Percentiles rank a stretch among this genome's conserved stretches.
phyloP scores from a whole-genome alignment of 1,139 yeast species.

The Protomyces inouyei region DNA sequence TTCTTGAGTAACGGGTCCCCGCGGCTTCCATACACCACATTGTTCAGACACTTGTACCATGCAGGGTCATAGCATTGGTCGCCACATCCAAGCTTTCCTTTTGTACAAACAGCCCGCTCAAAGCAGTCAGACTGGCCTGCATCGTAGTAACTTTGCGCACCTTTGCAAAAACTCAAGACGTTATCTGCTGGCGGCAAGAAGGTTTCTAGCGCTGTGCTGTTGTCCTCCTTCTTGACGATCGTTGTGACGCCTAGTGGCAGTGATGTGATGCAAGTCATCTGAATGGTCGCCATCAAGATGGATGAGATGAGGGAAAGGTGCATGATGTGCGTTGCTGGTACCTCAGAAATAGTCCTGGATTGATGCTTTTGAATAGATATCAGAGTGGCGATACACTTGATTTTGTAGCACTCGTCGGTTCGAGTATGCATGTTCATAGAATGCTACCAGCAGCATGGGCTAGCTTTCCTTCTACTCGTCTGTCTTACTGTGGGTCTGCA shows the following conservation, averaged over 20 bases:
- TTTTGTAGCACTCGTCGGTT: too few species aligned
- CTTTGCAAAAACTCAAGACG: neutral
- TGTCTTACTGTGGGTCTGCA: too few species aligned
- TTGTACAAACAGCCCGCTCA: neutral
- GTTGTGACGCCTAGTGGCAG: neutral
- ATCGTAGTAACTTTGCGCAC: neutral
- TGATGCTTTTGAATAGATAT: too few species aligned
- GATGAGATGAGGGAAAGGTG: neutral
- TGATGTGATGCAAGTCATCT: neutral
- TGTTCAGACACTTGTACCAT: neutral
- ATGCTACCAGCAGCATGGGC: too few species aligned
- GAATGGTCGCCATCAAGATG: neutral
- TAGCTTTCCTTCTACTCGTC: too few species aligned
- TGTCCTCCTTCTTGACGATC: neutral
- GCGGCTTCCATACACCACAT: neutral
- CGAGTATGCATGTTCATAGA: too few species aligned
- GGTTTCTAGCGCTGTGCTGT: neutral
- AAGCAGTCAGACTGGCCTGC: neutral
- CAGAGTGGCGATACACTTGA: too few species aligned
- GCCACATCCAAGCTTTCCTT: neutral
- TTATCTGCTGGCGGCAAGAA: neutral
- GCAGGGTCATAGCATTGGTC: neutral
- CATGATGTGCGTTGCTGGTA: neutral
- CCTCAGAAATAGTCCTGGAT: too few species aligned
- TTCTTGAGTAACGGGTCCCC: neutral